Evolutionary conservation across 176 grass and related monocot species (phyloP).

Genomic region (Aegilops umbellulata): DNA sequence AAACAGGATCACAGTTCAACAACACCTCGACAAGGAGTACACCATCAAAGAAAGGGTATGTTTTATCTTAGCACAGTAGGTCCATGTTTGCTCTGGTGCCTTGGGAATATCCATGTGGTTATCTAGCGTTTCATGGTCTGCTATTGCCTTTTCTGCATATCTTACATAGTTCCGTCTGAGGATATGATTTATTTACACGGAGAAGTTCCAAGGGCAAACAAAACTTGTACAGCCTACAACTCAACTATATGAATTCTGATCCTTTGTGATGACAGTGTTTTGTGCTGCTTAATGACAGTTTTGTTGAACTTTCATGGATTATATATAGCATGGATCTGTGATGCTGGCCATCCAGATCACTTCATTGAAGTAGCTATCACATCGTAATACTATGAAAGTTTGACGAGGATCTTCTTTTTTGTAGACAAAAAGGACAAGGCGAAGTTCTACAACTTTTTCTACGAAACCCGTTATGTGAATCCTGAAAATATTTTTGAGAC

Average conservation of each 20-base stretch:
- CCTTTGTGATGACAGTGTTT: background rate
- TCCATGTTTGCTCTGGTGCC: background rate
- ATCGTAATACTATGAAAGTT: background rate
- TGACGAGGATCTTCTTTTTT: background rate
- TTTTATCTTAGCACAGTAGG: slow-evolving; percentile 6
- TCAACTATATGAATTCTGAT: background rate
- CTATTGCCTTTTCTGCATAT: background rate
- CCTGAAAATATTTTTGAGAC: slow-evolving; percentile 67
- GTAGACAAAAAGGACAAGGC: slow-evolving; percentile 52
- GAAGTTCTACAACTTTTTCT: slow-evolving; percentile 46
- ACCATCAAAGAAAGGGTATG: slow-evolving; percentile 62
- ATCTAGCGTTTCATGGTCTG: background rate
- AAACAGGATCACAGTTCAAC: slow-evolving; percentile 44
- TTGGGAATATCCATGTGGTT: background rate
- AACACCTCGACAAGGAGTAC: slow-evolving; percentile 35
- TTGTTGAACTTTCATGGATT: slow-evolving; percentile 2
- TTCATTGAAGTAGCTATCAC: background rate
- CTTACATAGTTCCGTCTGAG: background rate
- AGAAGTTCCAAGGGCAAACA: background rate
- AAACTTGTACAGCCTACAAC: background rate
- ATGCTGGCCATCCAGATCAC: background rate
- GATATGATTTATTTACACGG: background rate
- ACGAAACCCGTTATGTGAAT: slow-evolving; percentile 53
- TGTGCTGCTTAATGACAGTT: background rate
- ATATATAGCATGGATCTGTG: background rate